phyloP scores from a whole-genome alignment of 2,329 filamentous ascomycete species.

The Teratosphaeria zuluensis region DNA sequence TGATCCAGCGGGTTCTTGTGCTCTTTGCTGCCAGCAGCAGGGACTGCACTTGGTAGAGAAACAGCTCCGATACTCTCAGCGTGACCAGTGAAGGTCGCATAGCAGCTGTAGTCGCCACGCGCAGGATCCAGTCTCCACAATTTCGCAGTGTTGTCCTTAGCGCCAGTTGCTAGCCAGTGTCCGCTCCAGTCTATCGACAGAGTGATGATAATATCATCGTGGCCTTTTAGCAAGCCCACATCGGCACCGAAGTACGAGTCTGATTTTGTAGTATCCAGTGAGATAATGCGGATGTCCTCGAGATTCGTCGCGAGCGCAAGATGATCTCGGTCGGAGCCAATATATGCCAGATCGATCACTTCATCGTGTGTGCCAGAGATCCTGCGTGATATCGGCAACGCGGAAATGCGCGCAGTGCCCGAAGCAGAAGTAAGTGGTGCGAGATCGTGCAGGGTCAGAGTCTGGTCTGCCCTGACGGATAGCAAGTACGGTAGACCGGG shows the following conservation, averaged over 20 bases:
- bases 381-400: conserved; percentile 56
- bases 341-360: conserved; percentile 85
- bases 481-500: conserved; percentile 60
- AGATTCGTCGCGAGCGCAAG: conserved; percentile 91
- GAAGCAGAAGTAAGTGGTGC: background rate
- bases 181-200: conserved; percentile 95
- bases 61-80: conserved; percentile 90
- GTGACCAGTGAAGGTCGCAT: conserved; percentile 77
- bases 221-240: conserved; percentile 73
- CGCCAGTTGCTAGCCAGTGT: conserved; percentile 89
- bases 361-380: conserved; percentile 97
- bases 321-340: conserved; percentile 69
- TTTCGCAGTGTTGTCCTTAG: conserved; percentile 91
- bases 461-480: conserved; percentile 82
- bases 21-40: conserved; percentile 59
- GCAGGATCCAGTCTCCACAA: conserved; percentile 78
- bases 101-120: conserved; percentile 66
- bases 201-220: conserved; percentile 92
- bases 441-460: conserved; percentile 59
- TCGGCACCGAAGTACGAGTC: conserved; percentile 74
- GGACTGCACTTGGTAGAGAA: conserved; percentile 62
- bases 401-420: conserved; percentile 13
- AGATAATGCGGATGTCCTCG: conserved; percentile 83
- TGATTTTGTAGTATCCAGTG: conserved; percentile 39
- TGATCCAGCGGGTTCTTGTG: conserved; percentile 64